Evolutionary conservation across 495 filamentous ascomycete genomes (phyloP).

Genomic region (Talaromyces wortmannii): DNA sequence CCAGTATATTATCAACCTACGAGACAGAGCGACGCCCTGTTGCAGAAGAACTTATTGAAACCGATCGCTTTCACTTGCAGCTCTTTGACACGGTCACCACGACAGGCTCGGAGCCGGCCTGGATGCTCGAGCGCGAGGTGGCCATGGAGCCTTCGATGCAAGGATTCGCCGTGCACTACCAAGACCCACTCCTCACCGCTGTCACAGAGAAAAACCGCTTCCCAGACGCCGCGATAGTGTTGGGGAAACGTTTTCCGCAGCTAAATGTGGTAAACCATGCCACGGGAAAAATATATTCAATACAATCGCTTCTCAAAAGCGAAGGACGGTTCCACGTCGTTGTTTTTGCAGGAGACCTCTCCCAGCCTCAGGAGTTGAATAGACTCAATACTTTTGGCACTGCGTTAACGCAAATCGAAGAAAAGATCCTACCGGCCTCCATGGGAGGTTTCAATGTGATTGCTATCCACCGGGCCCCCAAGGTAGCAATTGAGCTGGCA

Average conservation of each 20-base stretch:
- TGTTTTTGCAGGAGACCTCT: not conserved
- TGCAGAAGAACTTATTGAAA: slow-evolving; percentile 67
- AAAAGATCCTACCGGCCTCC: not conserved
- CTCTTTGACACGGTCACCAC: slow-evolving; percentile 7
- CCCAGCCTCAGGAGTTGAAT: not conserved
- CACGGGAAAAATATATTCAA: not conserved
- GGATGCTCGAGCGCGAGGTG: not conserved
- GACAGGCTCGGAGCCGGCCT: not conserved
- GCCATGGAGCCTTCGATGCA: not conserved
- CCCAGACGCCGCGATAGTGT: not conserved
- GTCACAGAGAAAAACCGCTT: not conserved
- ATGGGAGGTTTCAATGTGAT: not conserved
- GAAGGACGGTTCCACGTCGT: not conserved
- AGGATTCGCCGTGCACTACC: not conserved
- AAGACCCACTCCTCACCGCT: not conserved
- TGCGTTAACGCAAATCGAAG: not conserved
- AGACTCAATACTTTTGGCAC: not conserved
- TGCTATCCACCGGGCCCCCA: not conserved
- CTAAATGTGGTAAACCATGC: not conserved
- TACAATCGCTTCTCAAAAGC: not conserved
- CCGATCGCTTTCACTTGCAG: slow-evolving; percentile 35
- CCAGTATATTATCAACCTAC: slow-evolving; percentile 60
- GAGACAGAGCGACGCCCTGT: slow-evolving; percentile 59
- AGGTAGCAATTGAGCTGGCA: not conserved
- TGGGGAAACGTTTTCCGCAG: not conserved